Conservation (phyloP, 1,139 yeast species). For the Blastobotrys aristatus region DNA sequence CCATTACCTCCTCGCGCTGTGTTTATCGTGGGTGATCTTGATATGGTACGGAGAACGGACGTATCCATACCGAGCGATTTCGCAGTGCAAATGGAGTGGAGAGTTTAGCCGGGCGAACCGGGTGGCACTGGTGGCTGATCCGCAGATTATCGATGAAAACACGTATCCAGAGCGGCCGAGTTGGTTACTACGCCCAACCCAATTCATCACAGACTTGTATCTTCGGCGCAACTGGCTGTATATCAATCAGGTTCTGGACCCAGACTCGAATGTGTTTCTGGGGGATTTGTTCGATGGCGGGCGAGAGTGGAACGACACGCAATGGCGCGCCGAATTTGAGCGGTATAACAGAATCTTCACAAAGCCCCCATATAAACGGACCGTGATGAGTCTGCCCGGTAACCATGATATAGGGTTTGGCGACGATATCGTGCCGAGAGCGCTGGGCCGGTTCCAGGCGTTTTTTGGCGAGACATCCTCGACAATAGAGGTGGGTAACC, state of each 20-base stretch:
- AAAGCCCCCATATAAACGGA: constrained; percentile 42
- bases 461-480: constrained; percentile 69
- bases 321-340: constrained; percentile 68
- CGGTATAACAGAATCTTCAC: constrained; percentile 65
- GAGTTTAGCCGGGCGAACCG: constrained; percentile 48
- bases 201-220: constrained; percentile 61
- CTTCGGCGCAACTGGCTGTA: constrained; percentile 69
- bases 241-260: constrained; percentile 55
- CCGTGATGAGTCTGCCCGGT: constrained; percentile 66
- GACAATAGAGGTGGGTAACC: constrained; percentile 60
- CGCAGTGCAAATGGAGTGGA: constrained; percentile 53
- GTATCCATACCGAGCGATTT: constrained; percentile 46
- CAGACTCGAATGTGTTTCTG: constrained; percentile 70
- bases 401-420: constrained; percentile 97
- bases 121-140: constrained; percentile 80
- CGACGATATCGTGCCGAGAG: constrained; percentile 49
- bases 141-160: constrained; percentile 80
- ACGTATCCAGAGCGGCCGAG: constrained; percentile 46
- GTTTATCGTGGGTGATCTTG: constrained; percentile 44
- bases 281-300: constrained; percentile 98
- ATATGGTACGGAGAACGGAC: constrained; percentile 60
- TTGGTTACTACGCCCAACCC: constrained; percentile 33
- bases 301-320: constrained; percentile 68
- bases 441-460: constrained; percentile 57
- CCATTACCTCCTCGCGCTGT: constrained; percentile 16